Evolutionary conservation across 2,329 filamentous ascomycete genomes (phyloP), one percentile per base, ranked within the genome.

Genomic region (Camillea tinctor): DNA sequence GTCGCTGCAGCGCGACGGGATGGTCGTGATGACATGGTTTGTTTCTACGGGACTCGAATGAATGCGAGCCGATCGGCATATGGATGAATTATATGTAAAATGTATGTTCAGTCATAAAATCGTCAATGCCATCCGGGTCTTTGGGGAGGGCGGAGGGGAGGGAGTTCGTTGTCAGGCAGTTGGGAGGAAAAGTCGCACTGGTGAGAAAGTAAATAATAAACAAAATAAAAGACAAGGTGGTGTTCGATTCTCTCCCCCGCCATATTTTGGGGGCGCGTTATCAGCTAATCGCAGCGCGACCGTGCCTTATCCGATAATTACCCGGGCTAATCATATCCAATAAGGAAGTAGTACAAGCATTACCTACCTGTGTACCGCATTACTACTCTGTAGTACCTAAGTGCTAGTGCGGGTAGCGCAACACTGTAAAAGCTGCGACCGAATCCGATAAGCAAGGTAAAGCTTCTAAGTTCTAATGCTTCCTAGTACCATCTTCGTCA

Each of bases 1-100:
- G 89, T 75, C 44, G 81, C 80, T 36, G 70, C 71, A 60, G 78
- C 77, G 71, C 80, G 79, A 69, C 78, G 75, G 63, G 78, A 74
- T 54, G 76, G 72, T 67, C 79, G 65, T 59, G 66, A 63, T 4
- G 72, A 64, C 72, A 74, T 74, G 51, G 55, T 65, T 20, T 49
- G 22, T 54, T 20, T 49, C 20, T 54, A 36, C 21, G 49, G 57
- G 58, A 52, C 49, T 19, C 19, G n/a, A 24, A 24, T 54, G 22
- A 23, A 26, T 58, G 30, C 44, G n/a, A 44, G 36, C n/a, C 36
- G 11, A 44, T 17, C 4, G 6, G 26, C n/a, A 15, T 44, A n/a
- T 3, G 36, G 17, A 17, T 9, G 26, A 9, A 11, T 30, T 30
- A 11, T n/a, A n/a, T 44, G 36, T 44, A 1, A n/a, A 5, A n/a